Percentiles rank a stretch among this genome's conserved stretches.
These are phyloP conservation scores for Tylopilus vinaceipallidus DNA, from an alignment of 768 basidiomycete species.

Conservation along the genomic window DNA sequence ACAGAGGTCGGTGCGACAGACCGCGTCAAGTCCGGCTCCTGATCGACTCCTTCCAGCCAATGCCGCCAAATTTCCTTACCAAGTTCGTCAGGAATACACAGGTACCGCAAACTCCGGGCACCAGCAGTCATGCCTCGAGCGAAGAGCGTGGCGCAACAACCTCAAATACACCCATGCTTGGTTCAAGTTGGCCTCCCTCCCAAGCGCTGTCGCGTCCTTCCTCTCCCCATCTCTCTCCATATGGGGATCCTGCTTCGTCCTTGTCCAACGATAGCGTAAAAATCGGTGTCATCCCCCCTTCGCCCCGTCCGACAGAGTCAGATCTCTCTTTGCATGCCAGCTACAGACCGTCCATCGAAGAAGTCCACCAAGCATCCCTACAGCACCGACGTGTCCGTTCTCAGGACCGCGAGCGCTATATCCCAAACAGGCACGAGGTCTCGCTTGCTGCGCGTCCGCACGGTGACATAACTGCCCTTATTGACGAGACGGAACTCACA, in stretches of 20 bases:
- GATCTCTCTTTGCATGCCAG: conserved; percentile 10
- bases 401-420: conserved; percentile 28
- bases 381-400: conserved; percentile 32
- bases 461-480: conserved; percentile 16
- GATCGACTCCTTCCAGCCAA: conserved; percentile 2
- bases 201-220: conserved; percentile 9
- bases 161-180: background rate
- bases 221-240: conserved; percentile 3
- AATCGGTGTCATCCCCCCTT: conserved; percentile 33
- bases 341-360: conserved; percentile 15
- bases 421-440: conserved; percentile 32
- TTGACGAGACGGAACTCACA: conserved; percentile 29
- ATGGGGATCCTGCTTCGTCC: conserved; percentile 5
- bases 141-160: conserved; percentile 1
- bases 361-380: conserved; percentile 11
- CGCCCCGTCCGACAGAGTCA: conserved; percentile 20
- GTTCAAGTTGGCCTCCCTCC: conserved; percentile 7
- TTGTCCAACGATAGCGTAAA: conserved; percentile 25
- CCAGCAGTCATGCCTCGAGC: background rate
- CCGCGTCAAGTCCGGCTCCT: background rate
- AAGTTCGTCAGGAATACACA: conserved; percentile 29
- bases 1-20: conserved; percentile 2
- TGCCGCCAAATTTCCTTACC: conserved; percentile 31
- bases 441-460: conserved; percentile 32
- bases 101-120: conserved; percentile 6